Conservation (phyloP, 192 early-diverging fungal species). For the Physocladia obscura region DNA sequence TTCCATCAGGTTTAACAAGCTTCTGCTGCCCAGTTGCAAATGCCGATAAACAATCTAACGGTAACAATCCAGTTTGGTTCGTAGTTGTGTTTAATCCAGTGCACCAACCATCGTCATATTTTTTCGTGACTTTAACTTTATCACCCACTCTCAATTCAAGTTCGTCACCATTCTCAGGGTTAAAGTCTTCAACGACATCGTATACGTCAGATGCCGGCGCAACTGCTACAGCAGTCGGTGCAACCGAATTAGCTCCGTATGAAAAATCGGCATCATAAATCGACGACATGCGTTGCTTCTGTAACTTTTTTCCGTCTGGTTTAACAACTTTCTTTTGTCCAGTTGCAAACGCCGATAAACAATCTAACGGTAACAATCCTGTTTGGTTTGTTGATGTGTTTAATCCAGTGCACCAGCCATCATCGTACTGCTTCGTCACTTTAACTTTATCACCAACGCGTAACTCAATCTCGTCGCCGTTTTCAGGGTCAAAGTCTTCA, state of each 20-base stretch:
- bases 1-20: not conserved
- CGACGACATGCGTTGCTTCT: not conserved
- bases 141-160: slow-evolving; percentile 31
- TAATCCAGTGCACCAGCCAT: slow-evolving; percentile 13
- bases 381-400: slow-evolving; percentile 12
- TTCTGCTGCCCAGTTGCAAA: not conserved
- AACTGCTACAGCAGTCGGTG: not conserved
- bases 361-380: slow-evolving; percentile 17
- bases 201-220: not conserved
- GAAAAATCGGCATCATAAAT: not conserved
- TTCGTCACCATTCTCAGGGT: not conserved
- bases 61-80: slow-evolving; percentile 7
- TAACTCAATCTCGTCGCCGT: slow-evolving; percentile 15
- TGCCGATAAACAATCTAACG: slow-evolving; percentile 2
- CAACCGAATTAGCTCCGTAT: not conserved
- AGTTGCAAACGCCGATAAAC: not conserved
- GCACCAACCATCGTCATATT: slow-evolving; percentile 40
- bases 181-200: not conserved
- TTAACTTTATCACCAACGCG: slow-evolving; percentile 7
- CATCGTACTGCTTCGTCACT: not conserved
- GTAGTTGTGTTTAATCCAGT: slow-evolving; percentile 15
- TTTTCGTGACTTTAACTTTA: slow-evolving; percentile 40
- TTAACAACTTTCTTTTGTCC: not conserved
- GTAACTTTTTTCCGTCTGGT: not conserved
- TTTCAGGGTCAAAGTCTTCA: slow-evolving; percentile 15